Conservation (phyloP, 2,329 filamentous ascomycete genomes). For the Cercospora brassicicola region DNA sequence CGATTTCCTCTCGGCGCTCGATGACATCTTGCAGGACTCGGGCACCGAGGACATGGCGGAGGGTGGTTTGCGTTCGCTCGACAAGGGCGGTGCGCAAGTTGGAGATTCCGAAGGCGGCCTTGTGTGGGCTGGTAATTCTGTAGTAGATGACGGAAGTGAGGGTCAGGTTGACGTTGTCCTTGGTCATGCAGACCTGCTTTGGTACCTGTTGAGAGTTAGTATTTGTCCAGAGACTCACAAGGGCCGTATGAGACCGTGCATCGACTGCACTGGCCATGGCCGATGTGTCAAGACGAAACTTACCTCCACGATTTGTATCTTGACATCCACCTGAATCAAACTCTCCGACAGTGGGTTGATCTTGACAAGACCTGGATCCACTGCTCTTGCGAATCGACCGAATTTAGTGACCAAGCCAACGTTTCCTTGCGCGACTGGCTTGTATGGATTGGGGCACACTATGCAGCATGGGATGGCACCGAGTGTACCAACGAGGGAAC, state of each 20-base stretch:
- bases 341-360: slow-evolving; percentile 93
- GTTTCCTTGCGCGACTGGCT: slow-evolving; percentile 76
- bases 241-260: background rate
- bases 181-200: slow-evolving; percentile 97
- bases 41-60: slow-evolving; percentile 93
- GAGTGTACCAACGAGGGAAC: slow-evolving; percentile 70
- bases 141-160: slow-evolving; percentile 99
- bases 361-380: slow-evolving; percentile 95
- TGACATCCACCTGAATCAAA: slow-evolving; percentile 91
- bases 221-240: background rate
- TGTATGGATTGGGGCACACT: slow-evolving; percentile 75
- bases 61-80: slow-evolving; percentile 95
- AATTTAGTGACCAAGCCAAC: slow-evolving; percentile 96
- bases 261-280: background rate
- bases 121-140: slow-evolving; percentile 92
- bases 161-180: slow-evolving; percentile 94
- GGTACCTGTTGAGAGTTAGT: slow-evolving; percentile 59
- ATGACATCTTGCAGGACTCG: slow-evolving; percentile 97
- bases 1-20: slow-evolving; percentile 95
- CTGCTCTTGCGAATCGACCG: slow-evolving; percentile 88
- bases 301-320: slow-evolving; percentile 91
- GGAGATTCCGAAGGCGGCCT: slow-evolving; percentile 92
- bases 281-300: background rate
- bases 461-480: slow-evolving; percentile 91
- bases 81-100: slow-evolving; percentile 95